Evolutionary conservation across 768 basidiomycete genomes (phyloP).

Genomic region (Mycena crocata): DNA sequence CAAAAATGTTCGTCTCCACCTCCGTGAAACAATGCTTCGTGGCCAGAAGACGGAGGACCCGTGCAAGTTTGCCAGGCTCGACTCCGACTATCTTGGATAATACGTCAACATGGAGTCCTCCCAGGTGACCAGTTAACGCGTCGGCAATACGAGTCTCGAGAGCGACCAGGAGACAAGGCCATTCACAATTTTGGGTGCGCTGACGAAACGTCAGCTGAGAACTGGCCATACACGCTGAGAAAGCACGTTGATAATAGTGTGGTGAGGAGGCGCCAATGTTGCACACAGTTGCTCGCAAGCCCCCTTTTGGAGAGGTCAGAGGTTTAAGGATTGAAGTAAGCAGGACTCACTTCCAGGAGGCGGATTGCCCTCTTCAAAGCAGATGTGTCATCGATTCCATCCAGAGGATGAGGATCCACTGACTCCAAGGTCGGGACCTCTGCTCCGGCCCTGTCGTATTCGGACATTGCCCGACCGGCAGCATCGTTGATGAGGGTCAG

Average conservation of each 20-base stretch:
- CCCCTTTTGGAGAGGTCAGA: slow-evolving; percentile 40
- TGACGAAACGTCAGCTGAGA: background rate
- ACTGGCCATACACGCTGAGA: background rate
- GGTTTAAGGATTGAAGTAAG: slow-evolving; percentile 40
- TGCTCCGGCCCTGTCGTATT: slow-evolving; percentile 43
- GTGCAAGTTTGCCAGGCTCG: slow-evolving; percentile 26
- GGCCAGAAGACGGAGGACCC: slow-evolving; percentile 43
- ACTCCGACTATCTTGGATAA: background rate
- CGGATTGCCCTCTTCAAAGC: background rate
- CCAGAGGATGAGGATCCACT: slow-evolving; percentile 18
- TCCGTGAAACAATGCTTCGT: slow-evolving; percentile 45
- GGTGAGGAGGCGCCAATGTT: slow-evolving; percentile 48
- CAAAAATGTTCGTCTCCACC: slow-evolving; percentile 39
- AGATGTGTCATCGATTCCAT: background rate
- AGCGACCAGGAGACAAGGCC: background rate
- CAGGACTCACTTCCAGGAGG: background rate
- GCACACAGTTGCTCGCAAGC: slow-evolving; percentile 50
- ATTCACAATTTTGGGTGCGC: slow-evolving; percentile 4
- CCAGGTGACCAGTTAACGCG: background rate
- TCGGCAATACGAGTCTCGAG: background rate
- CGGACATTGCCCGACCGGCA: slow-evolving; percentile 44
- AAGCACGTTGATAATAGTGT: slow-evolving; percentile 46
- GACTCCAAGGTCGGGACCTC: slow-evolving; percentile 41
- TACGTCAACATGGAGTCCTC: background rate
- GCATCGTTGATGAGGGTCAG: slow-evolving; percentile 45